These are phyloP conservation scores for Mycena floridula DNA, from an alignment of 768 basidiomycete genomes.

Conservation along the genomic window DNA sequence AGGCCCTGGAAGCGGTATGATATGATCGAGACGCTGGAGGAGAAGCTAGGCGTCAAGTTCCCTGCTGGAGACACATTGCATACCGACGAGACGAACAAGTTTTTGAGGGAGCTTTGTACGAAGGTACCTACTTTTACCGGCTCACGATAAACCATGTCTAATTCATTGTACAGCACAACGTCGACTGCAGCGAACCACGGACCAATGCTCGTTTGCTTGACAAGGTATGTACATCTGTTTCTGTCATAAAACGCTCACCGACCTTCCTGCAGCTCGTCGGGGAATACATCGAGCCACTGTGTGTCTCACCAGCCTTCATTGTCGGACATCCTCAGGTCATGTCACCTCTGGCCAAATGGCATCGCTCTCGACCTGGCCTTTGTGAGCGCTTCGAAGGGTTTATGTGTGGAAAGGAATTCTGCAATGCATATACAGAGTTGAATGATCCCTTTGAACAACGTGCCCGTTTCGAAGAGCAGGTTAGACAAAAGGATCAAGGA, in stretches of 20 bases:
- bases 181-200: constrained; percentile 93
- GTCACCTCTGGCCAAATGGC: constrained; percentile 99
- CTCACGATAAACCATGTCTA: background rate
- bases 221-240: constrained; percentile 48
- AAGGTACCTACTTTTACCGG: constrained; percentile 52
- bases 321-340: constrained; percentile 99
- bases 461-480: constrained; percentile 92
- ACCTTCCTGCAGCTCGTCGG: constrained; percentile 70
- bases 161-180: constrained; percentile 66
- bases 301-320: constrained; percentile 95
- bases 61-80: constrained; percentile 89
- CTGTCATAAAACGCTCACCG: background rate
- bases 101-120: constrained; percentile 73
- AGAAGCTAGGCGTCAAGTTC: constrained; percentile 88
- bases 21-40: constrained; percentile 95
- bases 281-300: constrained; percentile 95
- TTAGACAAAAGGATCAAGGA: constrained; percentile 87
- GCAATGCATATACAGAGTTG: constrained; percentile 99
- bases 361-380: constrained; percentile 92
- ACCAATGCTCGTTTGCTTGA: constrained; percentile 94
- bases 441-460: constrained; percentile 98
- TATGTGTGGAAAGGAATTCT: constrained; percentile 97
- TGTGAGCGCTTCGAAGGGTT: constrained; percentile 99
- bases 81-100: constrained; percentile 82
- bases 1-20: constrained; percentile 98